phyloP scores from a whole-genome alignment of 1,284 basidiomycete species.

The Trichosporon ovoides region DNA sequence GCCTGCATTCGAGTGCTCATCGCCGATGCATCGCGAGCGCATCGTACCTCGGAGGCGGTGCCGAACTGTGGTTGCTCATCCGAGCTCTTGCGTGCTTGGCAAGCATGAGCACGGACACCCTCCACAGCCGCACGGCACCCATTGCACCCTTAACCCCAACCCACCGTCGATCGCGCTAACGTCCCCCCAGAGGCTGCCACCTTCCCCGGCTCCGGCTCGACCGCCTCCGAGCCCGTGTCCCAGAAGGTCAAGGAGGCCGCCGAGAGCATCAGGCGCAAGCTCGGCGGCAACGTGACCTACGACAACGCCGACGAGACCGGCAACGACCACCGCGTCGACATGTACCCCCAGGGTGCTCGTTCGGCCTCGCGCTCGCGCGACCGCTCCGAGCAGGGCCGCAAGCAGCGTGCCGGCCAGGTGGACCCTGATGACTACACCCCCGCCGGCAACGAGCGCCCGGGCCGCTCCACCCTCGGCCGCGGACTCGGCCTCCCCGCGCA shows the following conservation, averaged over 20 bases:
- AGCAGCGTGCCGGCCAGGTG: neutral
- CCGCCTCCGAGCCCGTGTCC: neutral
- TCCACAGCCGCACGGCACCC: no score
- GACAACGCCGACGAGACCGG: neutral
- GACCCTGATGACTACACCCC: neutral
- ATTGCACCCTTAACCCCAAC: no score
- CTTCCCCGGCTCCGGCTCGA: conserved; percentile 3
- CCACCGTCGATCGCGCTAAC: no score
- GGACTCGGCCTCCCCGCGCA: neutral
- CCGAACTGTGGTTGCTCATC: no score
- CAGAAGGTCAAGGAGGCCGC: conserved; percentile 3
- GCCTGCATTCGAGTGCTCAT: no score
- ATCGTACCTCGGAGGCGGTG: no score
- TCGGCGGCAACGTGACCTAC: neutral
- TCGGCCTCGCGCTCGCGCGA: conserved; percentile 2
- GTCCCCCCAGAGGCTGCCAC: neutral
- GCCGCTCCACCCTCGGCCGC: neutral
- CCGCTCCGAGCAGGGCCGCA: conserved; percentile 2
- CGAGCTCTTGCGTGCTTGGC: no score
- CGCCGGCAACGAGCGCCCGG: neutral
- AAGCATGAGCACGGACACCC: no score
- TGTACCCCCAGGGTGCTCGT: neutral
- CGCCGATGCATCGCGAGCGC: no score
- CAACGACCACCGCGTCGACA: conserved; percentile 6
- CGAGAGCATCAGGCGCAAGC: conserved; percentile 3